These are phyloP conservation scores for Pseudogymnoascus sp. DNA, from an alignment of 2,329 filamentous ascomycete genomes.

Conservation along the genomic window DNA sequence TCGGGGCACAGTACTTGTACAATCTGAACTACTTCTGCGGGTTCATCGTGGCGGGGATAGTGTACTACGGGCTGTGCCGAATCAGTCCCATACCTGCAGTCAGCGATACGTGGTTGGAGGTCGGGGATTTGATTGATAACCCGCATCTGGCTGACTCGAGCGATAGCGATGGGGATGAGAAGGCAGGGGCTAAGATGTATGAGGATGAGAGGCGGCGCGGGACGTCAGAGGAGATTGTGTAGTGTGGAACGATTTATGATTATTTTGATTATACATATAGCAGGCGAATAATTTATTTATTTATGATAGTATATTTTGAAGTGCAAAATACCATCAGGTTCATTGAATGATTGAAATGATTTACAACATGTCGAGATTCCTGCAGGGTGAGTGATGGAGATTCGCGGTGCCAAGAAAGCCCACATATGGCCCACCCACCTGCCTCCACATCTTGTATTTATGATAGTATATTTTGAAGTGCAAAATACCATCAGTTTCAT, in stretches of 20 bases:
- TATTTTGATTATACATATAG: background rate
- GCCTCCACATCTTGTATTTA: background rate
- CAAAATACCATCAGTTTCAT: background rate
- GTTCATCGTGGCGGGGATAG: slow-evolving; percentile 57
- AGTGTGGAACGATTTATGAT: background rate
- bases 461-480: background rate
- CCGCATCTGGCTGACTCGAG: slow-evolving; percentile 14
- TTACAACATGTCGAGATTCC: background rate
- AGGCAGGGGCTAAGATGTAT: slow-evolving; percentile 4
- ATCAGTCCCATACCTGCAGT: slow-evolving; percentile 65
- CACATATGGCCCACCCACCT: background rate
- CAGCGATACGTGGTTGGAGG: slow-evolving; percentile 70
- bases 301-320: background rate
- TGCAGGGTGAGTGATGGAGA: background rate
- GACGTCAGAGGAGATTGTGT: background rate
- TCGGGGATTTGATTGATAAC: slow-evolving; percentile 55
- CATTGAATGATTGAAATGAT: background rate
- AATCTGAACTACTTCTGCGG: slow-evolving; percentile 86
- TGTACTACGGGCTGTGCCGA: slow-evolving; percentile 65
- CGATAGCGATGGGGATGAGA: slow-evolving; percentile 16
- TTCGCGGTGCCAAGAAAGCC: background rate
- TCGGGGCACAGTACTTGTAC: slow-evolving; percentile 77
- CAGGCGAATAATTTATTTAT: background rate
- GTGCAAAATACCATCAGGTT: background rate
- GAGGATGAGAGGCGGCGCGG: background rate